Evolutionary conservation across 2,329 filamentous ascomycete genomes (phyloP).

Genomic region (Alternaria incomplexa): DNA sequence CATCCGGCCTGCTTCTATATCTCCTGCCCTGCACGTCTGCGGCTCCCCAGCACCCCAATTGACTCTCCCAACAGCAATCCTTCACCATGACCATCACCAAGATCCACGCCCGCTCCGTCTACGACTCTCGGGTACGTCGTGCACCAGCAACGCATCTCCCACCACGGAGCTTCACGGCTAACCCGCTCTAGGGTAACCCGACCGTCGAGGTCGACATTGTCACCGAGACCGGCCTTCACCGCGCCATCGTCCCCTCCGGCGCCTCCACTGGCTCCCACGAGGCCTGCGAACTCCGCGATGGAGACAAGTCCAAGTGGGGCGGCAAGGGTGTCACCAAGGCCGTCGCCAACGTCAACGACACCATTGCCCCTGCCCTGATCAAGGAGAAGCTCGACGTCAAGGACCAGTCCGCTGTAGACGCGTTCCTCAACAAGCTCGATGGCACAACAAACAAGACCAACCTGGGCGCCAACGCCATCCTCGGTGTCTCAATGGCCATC

Average conservation of each 20-base stretch:
- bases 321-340: slow-evolving; percentile 64
- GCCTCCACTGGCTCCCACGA: slow-evolving; percentile 76
- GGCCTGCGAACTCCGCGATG: slow-evolving; percentile 61
- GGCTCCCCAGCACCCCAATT: slow-evolving; percentile 29
- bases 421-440: slow-evolving; percentile 60
- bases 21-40: slow-evolving; percentile 20
- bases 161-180: slow-evolving; percentile 4
- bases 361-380: slow-evolving; percentile 62
- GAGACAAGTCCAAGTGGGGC: slow-evolving; percentile 59
- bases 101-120: slow-evolving; percentile 78
- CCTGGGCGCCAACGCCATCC: slow-evolving; percentile 66
- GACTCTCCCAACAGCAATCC: slow-evolving; percentile 22
- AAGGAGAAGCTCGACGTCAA: slow-evolving; percentile 61
- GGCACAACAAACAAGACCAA: slow-evolving; percentile 65
- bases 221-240: slow-evolving; percentile 95
- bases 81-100: slow-evolving; percentile 73
- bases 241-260: slow-evolving; percentile 95
- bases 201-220: slow-evolving; percentile 98
- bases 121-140: slow-evolving; percentile 75
- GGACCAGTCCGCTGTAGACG: slow-evolving; percentile 61
- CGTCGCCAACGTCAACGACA: slow-evolving; percentile 61
- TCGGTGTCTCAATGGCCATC: slow-evolving; percentile 66
- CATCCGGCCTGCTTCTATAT: slow-evolving; percentile 33
- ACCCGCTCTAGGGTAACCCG: slow-evolving; percentile 72
- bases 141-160: background rate